A percentile compares a stretch with the other conserved stretches of the same genome.
phyloP scores from a whole-genome alignment of 148 eudicot genomes.

The Talinum fruticosum region DNA sequence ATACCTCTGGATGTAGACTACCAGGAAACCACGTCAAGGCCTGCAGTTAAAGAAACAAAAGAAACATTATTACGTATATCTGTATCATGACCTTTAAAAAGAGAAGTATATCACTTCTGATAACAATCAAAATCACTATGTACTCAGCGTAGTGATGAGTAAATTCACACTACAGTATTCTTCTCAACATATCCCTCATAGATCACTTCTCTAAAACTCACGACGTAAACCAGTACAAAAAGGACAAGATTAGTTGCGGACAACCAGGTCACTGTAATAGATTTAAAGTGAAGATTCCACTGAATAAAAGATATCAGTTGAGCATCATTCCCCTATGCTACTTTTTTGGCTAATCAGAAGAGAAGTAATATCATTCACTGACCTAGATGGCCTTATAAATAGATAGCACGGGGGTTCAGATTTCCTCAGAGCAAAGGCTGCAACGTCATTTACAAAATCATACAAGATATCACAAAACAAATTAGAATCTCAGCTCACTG shows the following conservation, averaged over 20 bases:
- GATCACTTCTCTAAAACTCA: not conserved
- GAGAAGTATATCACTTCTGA: not conserved
- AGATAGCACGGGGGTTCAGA: conserved; percentile 6
- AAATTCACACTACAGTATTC: not conserved
- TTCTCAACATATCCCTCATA: not conserved
- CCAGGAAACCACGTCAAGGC: not conserved
- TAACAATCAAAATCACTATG: not conserved
- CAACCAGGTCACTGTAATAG: not conserved
- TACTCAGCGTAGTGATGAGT: not conserved
- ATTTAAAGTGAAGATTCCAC: not conserved
- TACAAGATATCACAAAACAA: not conserved
- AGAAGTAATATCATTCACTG: not conserved
- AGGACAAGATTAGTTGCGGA: not conserved
- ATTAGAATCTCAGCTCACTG: not conserved
- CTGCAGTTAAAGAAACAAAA: not conserved
- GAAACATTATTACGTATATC: not conserved
- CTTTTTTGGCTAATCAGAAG: not conserved
- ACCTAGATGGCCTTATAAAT: conserved; percentile 16
- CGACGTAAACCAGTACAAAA: not conserved
- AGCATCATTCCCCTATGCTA: conserved; percentile 5
- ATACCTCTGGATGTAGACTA: not conserved
- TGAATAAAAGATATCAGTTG: not conserved
- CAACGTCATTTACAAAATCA: not conserved
- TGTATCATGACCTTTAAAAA: not conserved
- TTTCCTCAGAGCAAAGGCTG: not conserved